Percentiles rank a stretch among this genome's conserved stretches.
phyloP scores from a whole-genome alignment of 305 asterid species.

The Fraxinus floribunda region DNA sequence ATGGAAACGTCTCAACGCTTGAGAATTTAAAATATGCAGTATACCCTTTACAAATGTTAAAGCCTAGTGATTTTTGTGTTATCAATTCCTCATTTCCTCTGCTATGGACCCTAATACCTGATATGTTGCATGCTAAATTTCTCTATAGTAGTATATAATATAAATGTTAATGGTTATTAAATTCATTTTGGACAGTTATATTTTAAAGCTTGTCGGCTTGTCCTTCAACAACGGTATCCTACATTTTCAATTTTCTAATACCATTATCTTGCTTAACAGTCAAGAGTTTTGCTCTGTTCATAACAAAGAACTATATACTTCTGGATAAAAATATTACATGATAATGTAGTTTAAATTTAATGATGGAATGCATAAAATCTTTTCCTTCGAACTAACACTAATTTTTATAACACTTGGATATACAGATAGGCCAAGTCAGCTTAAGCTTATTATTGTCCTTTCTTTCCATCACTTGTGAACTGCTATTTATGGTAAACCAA shows the following conservation, averaged over 20 bases:
- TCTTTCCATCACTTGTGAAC: background rate
- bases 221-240: background rate
- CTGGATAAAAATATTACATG: background rate
- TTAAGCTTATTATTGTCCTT: background rate
- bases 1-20: background rate
- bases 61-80: background rate
- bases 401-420: background rate
- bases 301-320: background rate
- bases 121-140: background rate
- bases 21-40: background rate
- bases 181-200: background rate
- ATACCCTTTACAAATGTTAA: background rate
- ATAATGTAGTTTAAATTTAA: background rate
- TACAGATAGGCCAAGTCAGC: background rate
- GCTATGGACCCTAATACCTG: background rate
- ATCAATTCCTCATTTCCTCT: background rate
- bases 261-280: background rate
- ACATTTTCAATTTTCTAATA: background rate
- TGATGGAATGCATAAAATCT: background rate
- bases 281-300: background rate
- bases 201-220: background rate
- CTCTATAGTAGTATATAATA: background rate
- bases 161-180: background rate
- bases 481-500: background rate
- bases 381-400: background rate